A percentile compares a stretch with the other conserved stretches of the same genome.
Conservation (phyloP, 495 filamentous ascomycete species). For the Hypoxylon lienhwacheense region DNA sequence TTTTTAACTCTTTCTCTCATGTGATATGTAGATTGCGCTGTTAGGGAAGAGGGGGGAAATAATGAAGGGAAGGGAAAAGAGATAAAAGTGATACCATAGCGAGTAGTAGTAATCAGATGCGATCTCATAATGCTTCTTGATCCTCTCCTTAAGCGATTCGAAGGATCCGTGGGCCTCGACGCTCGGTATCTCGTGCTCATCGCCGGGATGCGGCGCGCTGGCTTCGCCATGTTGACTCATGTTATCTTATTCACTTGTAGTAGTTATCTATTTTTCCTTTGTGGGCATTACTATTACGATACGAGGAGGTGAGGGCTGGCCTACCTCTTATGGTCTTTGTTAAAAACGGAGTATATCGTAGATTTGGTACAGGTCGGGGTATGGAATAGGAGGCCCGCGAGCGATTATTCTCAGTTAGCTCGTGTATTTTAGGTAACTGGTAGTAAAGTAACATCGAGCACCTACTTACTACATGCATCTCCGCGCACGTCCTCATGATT, state of each 20-base stretch:
- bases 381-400: too few relatives aligned
- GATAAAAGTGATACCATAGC: slow-evolving; percentile 43
- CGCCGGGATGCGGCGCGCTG: slow-evolving; percentile 33
- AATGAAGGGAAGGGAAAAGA: not conserved
- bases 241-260: too few relatives aligned
- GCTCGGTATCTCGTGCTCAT: slow-evolving; percentile 52
- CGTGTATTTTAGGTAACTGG: too few relatives aligned
- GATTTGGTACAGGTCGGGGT: too few relatives aligned
- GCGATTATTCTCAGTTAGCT: too few relatives aligned
- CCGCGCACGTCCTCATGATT: too few relatives aligned
- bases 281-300: not conserved
- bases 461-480: too few relatives aligned
- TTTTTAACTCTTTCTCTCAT: too few relatives aligned
- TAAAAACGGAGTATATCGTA: too few relatives aligned
- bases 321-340: not conserved
- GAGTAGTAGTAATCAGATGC: slow-evolving; percentile 59
- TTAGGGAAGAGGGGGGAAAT: not conserved
- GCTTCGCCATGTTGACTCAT: slow-evolving; percentile 16
- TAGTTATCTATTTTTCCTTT: not conserved
- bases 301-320: not conserved
- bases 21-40: too few relatives aligned
- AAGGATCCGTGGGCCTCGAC: slow-evolving; percentile 55
- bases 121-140: slow-evolving; percentile 61
- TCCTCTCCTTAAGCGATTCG: slow-evolving; percentile 59
- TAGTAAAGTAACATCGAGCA: too few relatives aligned